Evolutionary conservation across 257 asterid species (phyloP), one percentile per base, ranked within the genome.

Genomic region (Ehretia macrophylla): DNA sequence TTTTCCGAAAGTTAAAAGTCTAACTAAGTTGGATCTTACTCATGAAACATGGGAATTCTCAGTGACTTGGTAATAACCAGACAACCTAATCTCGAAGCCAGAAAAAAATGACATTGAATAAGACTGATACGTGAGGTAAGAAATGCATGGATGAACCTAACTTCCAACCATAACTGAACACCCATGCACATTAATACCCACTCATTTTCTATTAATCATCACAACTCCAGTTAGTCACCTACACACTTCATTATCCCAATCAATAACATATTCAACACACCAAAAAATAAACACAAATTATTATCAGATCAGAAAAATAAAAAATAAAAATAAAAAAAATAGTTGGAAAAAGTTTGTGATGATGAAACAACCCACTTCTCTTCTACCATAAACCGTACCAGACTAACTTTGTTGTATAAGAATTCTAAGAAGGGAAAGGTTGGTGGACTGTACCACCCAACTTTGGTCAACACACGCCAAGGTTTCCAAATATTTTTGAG

Each of bases 131-230:
- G 17, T 42, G 47, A 56, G 68, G 68, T 66, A 55, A 58, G 51
- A 57, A 71, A 49, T 63, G 79, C 72, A 63, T 69, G 72, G 62
- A 44, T 51, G 49, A 19, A 77, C 85, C 86, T 71, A 83, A 75
- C 81, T 32, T 27, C 78, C 74, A 83, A 80, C 86, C 63, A 64
- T 59, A 60, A 60, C 63, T 59, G 59, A 69, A 59, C 69, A 23
- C 47, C 75, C 73, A 72, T 67, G 68, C 77, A 68, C 66, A 82
- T 68, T 66, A 50, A 69, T 60, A 56, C 51, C 77, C 60, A 64
- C 75, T 69, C 17, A 32, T 58, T 39, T 21, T 32, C 53, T 56
- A 58, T 11, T 49, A 32, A 23, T 32, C 13, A 18, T 39, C 42
- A 32, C 60, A 53, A 11, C 12, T 11, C 58, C 17, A 17, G 64